Evolutionary conservation across 2,329 filamentous ascomycete genomes (phyloP).

Genomic region (Exophiala sideris): DNA sequence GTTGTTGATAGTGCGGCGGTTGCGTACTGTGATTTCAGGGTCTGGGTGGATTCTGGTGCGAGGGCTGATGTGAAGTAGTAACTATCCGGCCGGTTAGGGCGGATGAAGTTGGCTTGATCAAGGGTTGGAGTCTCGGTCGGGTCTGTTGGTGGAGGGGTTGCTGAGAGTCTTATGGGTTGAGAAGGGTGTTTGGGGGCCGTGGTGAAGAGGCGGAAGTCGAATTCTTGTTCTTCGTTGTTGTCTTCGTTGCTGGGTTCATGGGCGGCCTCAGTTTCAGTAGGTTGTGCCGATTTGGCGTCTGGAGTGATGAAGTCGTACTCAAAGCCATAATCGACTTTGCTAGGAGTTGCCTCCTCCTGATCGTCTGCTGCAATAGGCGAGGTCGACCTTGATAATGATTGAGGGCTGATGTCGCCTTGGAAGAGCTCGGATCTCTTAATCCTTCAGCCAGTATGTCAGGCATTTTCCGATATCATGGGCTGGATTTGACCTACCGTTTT

Average conservation of each 20-base stretch:
- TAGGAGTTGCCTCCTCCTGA: background rate
- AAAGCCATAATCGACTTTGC: conserved; percentile 20
- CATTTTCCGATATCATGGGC: background rate
- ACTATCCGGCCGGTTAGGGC: conserved; percentile 14
- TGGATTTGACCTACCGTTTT: conserved; percentile 16
- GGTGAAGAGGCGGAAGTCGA: conserved; percentile 26
- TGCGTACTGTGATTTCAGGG: conserved; percentile 12
- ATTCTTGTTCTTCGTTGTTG: conserved; percentile 15
- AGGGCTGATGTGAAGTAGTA: conserved; percentile 25
- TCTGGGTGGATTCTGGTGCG: background rate
- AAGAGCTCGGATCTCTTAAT: conserved; percentile 18
- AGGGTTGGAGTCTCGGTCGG: conserved; percentile 5
- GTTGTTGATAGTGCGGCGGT: conserved; percentile 15
- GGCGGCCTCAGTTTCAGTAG: background rate
- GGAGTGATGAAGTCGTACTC: conserved; percentile 26
- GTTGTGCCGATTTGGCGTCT: background rate
- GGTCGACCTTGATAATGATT: conserved; percentile 4
- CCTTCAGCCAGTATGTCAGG: background rate
- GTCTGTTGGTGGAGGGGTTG: conserved; percentile 12
- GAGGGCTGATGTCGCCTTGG: conserved; percentile 8
- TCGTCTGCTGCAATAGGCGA: background rate
- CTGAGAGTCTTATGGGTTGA: conserved; percentile 17
- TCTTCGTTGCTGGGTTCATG: background rate
- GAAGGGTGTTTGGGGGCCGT: background rate
- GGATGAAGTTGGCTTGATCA: conserved; percentile 12